Evolutionary conservation across 805 yeast genomes (phyloP).

Genomic region (Kodamaea jinghongensis): DNA sequence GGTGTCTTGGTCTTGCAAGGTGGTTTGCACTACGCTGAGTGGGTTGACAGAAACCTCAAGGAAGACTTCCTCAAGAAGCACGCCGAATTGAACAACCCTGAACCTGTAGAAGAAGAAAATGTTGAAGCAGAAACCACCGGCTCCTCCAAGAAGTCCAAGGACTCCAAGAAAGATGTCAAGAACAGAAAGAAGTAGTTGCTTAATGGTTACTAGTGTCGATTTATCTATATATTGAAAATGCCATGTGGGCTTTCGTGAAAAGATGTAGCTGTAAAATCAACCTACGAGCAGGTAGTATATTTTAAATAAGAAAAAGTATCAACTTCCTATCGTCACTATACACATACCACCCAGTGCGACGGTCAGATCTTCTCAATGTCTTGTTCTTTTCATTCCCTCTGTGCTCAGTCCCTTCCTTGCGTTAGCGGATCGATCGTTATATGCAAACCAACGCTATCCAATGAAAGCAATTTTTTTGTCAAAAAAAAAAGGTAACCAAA

Average conservation of each 20-base stretch:
- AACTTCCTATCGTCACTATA: too few relatives aligned
- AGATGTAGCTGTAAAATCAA: too few relatives aligned
- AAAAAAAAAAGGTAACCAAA: not conserved
- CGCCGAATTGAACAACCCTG: conserved; percentile 15
- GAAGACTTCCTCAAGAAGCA: conserved; percentile 30
- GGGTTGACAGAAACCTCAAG: conserved; percentile 46
- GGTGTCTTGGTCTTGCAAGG: conserved; percentile 86
- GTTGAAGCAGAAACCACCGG: conserved; percentile 11
- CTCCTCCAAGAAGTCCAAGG: conserved; percentile 6
- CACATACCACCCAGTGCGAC: too few relatives aligned
- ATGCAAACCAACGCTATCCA: conserved; percentile 4
- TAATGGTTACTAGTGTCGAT: not conserved
- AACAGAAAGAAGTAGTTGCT: not conserved
- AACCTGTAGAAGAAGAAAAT: conserved; percentile 3
- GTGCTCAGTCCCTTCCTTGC: too few relatives aligned
- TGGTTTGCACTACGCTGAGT: conserved; percentile 84
- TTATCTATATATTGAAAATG: not conserved
- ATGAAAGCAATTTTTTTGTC: conserved; percentile 3
- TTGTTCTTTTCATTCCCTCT: too few relatives aligned
- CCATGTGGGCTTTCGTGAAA: too few relatives aligned
- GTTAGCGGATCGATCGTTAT: too few relatives aligned
- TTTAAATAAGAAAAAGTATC: too few relatives aligned
- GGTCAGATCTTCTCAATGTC: too few relatives aligned
- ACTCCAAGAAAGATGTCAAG: conserved; percentile 9
- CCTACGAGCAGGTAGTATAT: too few relatives aligned